phyloP scores from a whole-genome alignment of 495 filamentous ascomycete genomes.

The Talaromyces stipitatus region DNA sequence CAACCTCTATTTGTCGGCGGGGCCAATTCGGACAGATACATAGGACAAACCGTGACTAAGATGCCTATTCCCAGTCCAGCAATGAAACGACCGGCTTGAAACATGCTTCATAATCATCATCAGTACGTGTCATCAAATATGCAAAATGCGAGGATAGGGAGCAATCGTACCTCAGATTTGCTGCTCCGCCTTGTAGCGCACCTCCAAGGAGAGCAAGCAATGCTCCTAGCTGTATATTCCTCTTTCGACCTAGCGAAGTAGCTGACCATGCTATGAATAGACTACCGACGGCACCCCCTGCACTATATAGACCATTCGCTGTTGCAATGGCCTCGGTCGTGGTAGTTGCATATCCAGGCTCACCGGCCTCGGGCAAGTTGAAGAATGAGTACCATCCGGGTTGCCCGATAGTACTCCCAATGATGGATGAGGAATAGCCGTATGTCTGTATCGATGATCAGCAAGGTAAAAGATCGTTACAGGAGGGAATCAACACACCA shows the following conservation, averaged over 20 bases:
- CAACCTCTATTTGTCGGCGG: slow-evolving; percentile 27
- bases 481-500: slow-evolving; percentile 19
- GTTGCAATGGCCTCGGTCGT: slow-evolving; percentile 41
- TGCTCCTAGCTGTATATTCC: slow-evolving; percentile 36
- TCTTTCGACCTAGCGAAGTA: slow-evolving; percentile 34
- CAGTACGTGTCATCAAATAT: background rate
- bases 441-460: slow-evolving; percentile 23
- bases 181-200: slow-evolving; percentile 36
- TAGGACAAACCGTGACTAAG: slow-evolving; percentile 37
- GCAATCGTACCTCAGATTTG: slow-evolving; percentile 23
- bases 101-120: slow-evolving; percentile 26
- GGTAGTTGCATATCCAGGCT: slow-evolving; percentile 35
- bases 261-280: slow-evolving; percentile 37
- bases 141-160: background rate
- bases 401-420: slow-evolving; percentile 45
- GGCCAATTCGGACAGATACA: slow-evolving; percentile 35
- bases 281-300: slow-evolving; percentile 35
- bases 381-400: slow-evolving; percentile 43
- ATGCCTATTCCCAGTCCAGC: slow-evolving; percentile 41
- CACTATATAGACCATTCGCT: slow-evolving; percentile 41
- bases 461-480: background rate
- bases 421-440: slow-evolving; percentile 42
- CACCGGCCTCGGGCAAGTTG: slow-evolving; percentile 26
- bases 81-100: slow-evolving; percentile 39
- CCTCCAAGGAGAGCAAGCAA: slow-evolving; percentile 35